Evolutionary conservation across 108 stramenopile species (phyloP), one percentile per base, ranked within the genome.

Genomic region (Nitzschia inconspicua): DNA sequence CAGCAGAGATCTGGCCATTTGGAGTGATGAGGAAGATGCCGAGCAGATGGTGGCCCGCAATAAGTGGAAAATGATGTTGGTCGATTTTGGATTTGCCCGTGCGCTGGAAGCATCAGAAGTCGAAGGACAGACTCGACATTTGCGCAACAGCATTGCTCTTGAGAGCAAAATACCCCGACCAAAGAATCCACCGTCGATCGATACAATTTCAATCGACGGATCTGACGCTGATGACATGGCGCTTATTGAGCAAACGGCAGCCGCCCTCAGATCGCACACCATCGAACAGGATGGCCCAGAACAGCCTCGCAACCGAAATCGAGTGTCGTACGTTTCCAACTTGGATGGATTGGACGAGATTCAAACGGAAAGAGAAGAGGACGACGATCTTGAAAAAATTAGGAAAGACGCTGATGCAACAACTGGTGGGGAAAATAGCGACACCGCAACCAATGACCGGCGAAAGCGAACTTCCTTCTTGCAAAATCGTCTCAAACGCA

Each of bases 51-150:
- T 73, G 7, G 55, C 57, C 30, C 52, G 66, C 8, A 53, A 63
- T 35, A 77, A 70, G 50, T 90, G 85, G 76, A 79, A 73, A 30
- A 47, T 89, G 16, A 86, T 84, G 66, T 46, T 93, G 35, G 72
- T 93, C 3, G 92, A 93, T 50, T 93, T 93, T 65, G 92, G 92
- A 7, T 93, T 93, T 73, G 86, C 92, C 0, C 72, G 86, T 25
- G 88, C 92, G 14, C 49, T 93, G 42, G 60, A 56, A 35, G 49
- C 51, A 5, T 66, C 68, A 47, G 82, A 70, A 75, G 57, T 73
- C 40, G 48, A 54, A 20, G 26, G 52, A 41, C 41, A 66, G 51
- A 41, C 56, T 13, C 57, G 53, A 25, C 70, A 69, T 39, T 59
- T 78, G 65, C 34, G 72, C 41, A 77, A 70, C 36, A 68, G 71